Conservation (phyloP, 306 rosid genomes). For the Nissolia schottii region DNA sequence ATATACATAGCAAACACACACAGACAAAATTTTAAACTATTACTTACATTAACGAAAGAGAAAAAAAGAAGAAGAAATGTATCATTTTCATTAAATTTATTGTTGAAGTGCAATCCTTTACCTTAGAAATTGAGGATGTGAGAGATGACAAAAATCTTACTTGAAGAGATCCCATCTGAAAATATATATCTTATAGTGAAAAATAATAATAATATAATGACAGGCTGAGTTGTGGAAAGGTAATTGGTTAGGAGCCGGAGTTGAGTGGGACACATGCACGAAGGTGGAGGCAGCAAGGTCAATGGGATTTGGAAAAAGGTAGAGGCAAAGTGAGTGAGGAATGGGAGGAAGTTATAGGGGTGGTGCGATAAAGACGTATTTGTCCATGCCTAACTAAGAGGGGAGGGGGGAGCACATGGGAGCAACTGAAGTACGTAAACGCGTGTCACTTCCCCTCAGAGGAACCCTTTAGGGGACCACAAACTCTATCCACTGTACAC, state of each 20-base stretch:
- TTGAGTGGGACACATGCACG: not conserved
- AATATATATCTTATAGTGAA: too few species aligned
- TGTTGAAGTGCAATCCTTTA: too few species aligned
- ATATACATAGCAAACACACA: not conserved
- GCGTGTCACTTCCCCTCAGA: constrained; percentile 72
- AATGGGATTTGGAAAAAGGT: constrained; percentile 13
- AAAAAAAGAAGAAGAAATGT: too few species aligned
- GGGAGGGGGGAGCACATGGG: constrained; percentile 88
- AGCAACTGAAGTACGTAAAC: constrained; percentile 31
- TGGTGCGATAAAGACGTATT: constrained; percentile 20
- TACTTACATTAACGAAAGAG: not conserved
- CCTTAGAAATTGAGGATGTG: too few species aligned
- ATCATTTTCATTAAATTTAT: too few species aligned
- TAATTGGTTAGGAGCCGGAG: not conserved
- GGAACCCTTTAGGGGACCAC: constrained; percentile 47
- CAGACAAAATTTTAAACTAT: not conserved
- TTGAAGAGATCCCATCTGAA: too few species aligned
- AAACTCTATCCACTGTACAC: constrained; percentile 38
- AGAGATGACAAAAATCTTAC: too few species aligned
- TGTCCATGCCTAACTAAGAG: constrained; percentile 6
- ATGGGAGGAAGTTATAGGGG: not conserved
- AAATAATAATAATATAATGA: too few species aligned
- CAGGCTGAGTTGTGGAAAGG: constrained; percentile 13
- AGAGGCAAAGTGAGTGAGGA: not conserved
- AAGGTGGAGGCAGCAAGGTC: constrained; percentile 9